phyloP scores from a whole-genome alignment of 495 filamentous ascomycete species.

The Aspergillus bertholletiae region DNA sequence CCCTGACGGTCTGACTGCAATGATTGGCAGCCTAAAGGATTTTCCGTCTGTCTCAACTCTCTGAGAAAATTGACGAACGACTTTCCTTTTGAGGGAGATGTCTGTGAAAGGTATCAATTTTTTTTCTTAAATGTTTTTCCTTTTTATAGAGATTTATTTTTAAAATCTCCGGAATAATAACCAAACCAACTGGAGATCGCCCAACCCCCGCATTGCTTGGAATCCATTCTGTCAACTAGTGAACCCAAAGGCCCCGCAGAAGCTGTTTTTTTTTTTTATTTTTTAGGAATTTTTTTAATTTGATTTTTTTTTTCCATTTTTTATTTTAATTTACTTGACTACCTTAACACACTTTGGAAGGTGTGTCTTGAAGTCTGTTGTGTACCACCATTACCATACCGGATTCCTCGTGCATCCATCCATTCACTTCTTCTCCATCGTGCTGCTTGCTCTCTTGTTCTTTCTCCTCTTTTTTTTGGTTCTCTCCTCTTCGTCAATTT shows the following conservation, averaged over 20 bases:
- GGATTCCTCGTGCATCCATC: constrained; percentile 7
- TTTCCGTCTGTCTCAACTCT: neutral
- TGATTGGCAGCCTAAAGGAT: neutral
- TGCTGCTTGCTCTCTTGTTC: constrained; percentile 10
- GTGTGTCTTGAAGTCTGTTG: neutral
- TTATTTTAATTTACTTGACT: constrained; percentile 1
- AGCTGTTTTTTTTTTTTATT: constrained; percentile 1
- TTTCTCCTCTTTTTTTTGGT: constrained; percentile 12
- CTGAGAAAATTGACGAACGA: too few relatives aligned
- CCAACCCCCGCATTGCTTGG: constrained; percentile 20
- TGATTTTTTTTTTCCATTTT: neutral
- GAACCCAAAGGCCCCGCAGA: constrained; percentile 17
- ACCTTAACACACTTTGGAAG: neutral
- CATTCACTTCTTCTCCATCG: constrained; percentile 9
- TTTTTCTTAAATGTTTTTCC: neutral
- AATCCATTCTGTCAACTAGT: constrained; percentile 10
- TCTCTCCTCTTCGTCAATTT: constrained; percentile 11
- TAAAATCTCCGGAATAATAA: neutral
- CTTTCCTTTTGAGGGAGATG: neutral
- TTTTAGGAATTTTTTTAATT: constrained; percentile 4
- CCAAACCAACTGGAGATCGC: constrained; percentile 10
- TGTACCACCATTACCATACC: constrained; percentile 2
- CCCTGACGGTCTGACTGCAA: neutral
- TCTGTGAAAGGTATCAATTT: neutral
- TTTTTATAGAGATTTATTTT: constrained; percentile 3